Evolutionary conservation across 768 basidiomycete genomes (phyloP), one percentile per base, ranked within the genome.

Genomic region (Boletus rex-veris): DNA sequence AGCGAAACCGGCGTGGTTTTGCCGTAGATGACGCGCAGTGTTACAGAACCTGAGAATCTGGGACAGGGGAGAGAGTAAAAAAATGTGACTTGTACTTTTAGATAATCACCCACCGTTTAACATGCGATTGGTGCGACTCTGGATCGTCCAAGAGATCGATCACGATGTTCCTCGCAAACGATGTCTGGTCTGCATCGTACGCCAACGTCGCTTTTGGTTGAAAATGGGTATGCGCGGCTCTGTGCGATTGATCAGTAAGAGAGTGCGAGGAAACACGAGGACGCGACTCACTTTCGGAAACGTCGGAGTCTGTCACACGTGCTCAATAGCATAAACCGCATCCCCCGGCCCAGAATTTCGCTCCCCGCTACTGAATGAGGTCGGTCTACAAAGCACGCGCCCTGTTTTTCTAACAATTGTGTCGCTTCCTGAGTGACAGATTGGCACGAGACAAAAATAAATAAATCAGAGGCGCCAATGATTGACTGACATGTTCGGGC

Each of bases 381-480:
- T 37, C 83, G 64, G 58, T 85, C 83, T 0, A 74, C 75, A 16
- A 79, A 70, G 4, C 60, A 59, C 0, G 77, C 79, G 0, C 82
- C 82, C 54, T 84, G 80, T 55, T 80, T 78, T 65, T 84, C 83
- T 79, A 85, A 75, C 47, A 84, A 76, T 11, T 83, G 80, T 1
- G 80, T 72, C 0, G 83, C 82, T 43, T 64, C 68, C 65, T 67
- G 5, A 14, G 14, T 4, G 12, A 5, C 14, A 35, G 3, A 14
- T 14, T n/a, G n/a, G 14, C 1, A 33, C 10, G 12, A 33, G 33
- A 33, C 12, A 12, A 33, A 5, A 3, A 33, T 12, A 12, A 33
- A 33, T 33, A 14, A 28, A 9, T 28, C 28, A 28, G 28, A 28
- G 2, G 28, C 8, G 26, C 26, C 26, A 28, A 9, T 16, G 18